These are phyloP conservation scores for Onygena corvina DNA, from an alignment of 2,329 filamentous ascomycete genomes.

Conservation along the genomic window DNA sequence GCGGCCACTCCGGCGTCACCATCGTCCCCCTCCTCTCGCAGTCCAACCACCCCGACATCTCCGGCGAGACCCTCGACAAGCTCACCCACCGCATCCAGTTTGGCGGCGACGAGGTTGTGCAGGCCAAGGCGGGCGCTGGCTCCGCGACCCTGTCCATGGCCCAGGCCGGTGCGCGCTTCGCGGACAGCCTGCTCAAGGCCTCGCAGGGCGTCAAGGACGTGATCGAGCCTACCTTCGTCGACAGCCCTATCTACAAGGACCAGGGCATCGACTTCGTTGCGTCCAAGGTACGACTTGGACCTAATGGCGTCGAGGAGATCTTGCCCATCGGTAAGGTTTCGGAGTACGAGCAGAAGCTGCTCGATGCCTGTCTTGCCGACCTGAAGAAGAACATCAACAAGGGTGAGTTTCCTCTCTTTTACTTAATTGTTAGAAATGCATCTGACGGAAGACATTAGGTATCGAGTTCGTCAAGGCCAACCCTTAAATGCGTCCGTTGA, in stretches of 20 bases:
- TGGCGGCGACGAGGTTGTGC: slow-evolving; percentile 96
- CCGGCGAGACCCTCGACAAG: slow-evolving; percentile 58
- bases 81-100: slow-evolving; percentile 96
- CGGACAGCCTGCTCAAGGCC: slow-evolving; percentile 87
- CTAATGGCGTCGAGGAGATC: slow-evolving; percentile 91
- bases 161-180: slow-evolving; percentile 75
- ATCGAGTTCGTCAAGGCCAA: slow-evolving; percentile 52
- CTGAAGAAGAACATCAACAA: slow-evolving; percentile 75
- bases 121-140: slow-evolving; percentile 96
- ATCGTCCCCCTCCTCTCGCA: slow-evolving; percentile 97
- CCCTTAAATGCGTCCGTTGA: too few species aligned
- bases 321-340: slow-evolving; percentile 74
- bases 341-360: slow-evolving; percentile 73
- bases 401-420: slow-evolving; percentile 40
- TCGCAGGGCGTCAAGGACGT: slow-evolving; percentile 88
- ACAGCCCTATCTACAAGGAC: slow-evolving; percentile 96
- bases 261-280: slow-evolving; percentile 96
- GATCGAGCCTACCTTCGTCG: slow-evolving; percentile 90
- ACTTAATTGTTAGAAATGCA: background rate
- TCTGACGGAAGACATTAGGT: slow-evolving; percentile 20
- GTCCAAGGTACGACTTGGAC: slow-evolving; percentile 88
- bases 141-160: slow-evolving; percentile 98
- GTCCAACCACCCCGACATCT: slow-evolving; percentile 73
- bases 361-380: slow-evolving; percentile 68
- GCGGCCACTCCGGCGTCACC: slow-evolving; percentile 94